Percentiles rank a stretch among this genome's conserved stretches.
phyloP scores from a whole-genome alignment of 1,284 basidiomycete species.

The Sanguinoderma infundibulare region DNA sequence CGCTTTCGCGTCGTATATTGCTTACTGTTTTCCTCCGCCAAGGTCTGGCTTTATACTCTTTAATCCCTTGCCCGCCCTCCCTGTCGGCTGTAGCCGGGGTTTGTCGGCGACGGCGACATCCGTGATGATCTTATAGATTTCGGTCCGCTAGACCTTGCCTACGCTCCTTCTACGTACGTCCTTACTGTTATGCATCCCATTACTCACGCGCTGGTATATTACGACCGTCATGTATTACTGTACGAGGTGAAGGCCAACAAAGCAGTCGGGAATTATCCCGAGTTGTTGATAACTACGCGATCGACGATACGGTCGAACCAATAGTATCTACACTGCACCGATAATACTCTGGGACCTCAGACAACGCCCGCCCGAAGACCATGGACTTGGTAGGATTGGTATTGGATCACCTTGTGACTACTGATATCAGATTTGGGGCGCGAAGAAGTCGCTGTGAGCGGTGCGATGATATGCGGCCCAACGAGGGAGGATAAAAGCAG shows the following conservation, averaged over 20 bases:
- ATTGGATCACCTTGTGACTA: not conserved
- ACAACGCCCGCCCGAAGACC: not conserved
- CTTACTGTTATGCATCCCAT: constrained; percentile 10
- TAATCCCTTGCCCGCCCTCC: not conserved
- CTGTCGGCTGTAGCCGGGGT: not conserved
- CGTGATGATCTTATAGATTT: constrained; percentile 18
- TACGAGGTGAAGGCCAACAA: not conserved
- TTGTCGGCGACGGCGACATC: not conserved
- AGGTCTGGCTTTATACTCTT: constrained; percentile 6
- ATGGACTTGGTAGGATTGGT: not conserved
- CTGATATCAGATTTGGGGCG: not conserved
- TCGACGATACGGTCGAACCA: no score
- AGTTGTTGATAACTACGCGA: not conserved
- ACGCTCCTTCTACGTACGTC: constrained; percentile 21
- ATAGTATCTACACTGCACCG: no score
- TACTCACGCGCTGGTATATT: constrained; percentile 1
- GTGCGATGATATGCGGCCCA: not conserved
- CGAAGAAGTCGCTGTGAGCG: not conserved
- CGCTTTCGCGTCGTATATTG: constrained; percentile 10
- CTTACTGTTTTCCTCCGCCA: constrained; percentile 8
- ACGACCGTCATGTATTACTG: constrained; percentile 4
- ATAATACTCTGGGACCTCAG: not conserved
- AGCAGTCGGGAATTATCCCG: not conserved
- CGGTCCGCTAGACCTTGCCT: constrained; percentile 18
- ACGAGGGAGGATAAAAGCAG: not conserved